Base-by-base conservation (phyloP, 345 rosid species). In the Gossypium turneri region DNA sequence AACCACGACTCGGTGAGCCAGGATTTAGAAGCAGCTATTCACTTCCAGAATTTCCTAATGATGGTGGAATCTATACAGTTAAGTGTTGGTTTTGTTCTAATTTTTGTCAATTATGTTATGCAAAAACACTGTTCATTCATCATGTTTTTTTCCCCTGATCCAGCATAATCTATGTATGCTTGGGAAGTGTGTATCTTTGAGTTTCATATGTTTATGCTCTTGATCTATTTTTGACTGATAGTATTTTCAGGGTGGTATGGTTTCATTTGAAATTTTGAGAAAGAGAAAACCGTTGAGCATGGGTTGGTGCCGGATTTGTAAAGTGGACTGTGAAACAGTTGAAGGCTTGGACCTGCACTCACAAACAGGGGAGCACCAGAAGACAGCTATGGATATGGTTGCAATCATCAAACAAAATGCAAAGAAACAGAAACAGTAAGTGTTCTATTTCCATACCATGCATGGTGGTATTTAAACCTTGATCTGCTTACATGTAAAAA, bases 331-430 rank as follows among this genome's bases (percentile, higher is more conserved):
- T 74, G 89, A 88, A 80, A 85, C 93, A 25, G 90, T 88, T 62
- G 93, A 89, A 77, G 87, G 94, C 73, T 80, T 86, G 77, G 90
- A 89, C 78, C 72, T 88, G 65, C 93, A 93, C 86, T 88, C 92
- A 24, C 93, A 88, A 79, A 83, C 90, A 3, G 84, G 90, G 80
- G 90, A 87, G 76, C 94, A 91, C 84, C 98, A 90, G 80, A 85
- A 85, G 80, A 82, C 75, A 80, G 87, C 92, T 44, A 83, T 87
- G 90, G 97, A 90, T 77, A 80, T 88, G 82, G 93, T 88, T 69
- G 45, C 79, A 43, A 82, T 73, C 57, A 87, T 87, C 72, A 88
- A 86, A 77, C 88, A 84, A 77, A 89, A 87, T 83, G 92, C 90
- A 47, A 92, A 86, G 88, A 89, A 89, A 74, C 94, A 80, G 76